Evolutionary conservation across 257 asterid genomes (phyloP), one percentile per base, ranked within the genome.

Genomic region (Phtheirospermum japonicum): DNA sequence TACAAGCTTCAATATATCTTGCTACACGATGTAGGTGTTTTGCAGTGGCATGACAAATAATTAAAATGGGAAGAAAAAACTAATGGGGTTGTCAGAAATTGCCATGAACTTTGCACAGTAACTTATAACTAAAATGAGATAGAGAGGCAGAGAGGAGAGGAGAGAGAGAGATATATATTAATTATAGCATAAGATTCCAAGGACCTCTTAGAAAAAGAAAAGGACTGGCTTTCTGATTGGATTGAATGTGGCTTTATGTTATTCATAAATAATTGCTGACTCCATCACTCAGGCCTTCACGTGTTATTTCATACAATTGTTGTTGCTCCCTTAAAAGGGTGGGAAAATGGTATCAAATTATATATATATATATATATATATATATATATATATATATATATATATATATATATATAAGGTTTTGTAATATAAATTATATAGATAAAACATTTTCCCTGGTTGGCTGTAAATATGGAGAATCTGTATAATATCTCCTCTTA

Each of bases 251-350:
- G 69, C 69, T 68, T 67, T 63, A 65, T 69, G 72, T 75, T 72
- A 43, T 54, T 79, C 79, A 76, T 78, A 75, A 77, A 77, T 75
- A 65, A 75, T 71, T 60, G 75, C 85, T 81, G 94, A 79, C 84
- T 61, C 64, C 9, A 17, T 54, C 4, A 76, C 76, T 78, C 85
- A 78, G 85, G 84, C 64, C 66, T 64, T 89, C 96, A 89, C 96
- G 89, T 86, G 96, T 74, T 79, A 45, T 82, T 82, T 77, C 82
- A 73, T 74, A 65, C 68, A 40, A 59, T 14, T 74, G 77, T 64
- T 71, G 59, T 49, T 66, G 70, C 54, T 4, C 58, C 26, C 32
- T 5, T 3, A 10, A 45, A 45, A n/a, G 48, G 57, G 30, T n/a
- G n/a, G n/a, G n/a, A n/a, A n/a, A n/a, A n/a, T n/a, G n/a, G n/a